Percentiles rank a stretch among this genome's conserved stretches.
These are phyloP conservation scores for Jatropha multifida DNA, from an alignment of 441 rosid genomes.

Conservation along the genomic window DNA sequence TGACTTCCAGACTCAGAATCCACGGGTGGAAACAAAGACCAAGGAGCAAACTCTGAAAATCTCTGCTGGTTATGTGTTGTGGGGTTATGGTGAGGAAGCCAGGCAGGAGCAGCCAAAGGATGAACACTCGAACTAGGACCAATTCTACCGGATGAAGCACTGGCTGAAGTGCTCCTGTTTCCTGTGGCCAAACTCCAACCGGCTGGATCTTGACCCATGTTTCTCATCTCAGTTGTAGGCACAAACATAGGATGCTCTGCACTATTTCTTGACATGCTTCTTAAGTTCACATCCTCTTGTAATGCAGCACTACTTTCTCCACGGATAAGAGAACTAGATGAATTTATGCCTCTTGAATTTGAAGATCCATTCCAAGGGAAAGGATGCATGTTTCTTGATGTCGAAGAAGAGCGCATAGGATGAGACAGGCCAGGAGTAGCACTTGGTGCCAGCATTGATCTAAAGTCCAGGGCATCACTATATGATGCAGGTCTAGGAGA, in stretches of 20 bases:
- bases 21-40: conserved; percentile 67
- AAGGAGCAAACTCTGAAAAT: conserved; percentile 56
- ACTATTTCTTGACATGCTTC: conserved; percentile 51
- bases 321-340: conserved; percentile 35
- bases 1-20: conserved; percentile 59
- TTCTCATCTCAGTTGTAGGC: conserved; percentile 52
- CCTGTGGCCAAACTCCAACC: conserved; percentile 67
- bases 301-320: conserved; percentile 48
- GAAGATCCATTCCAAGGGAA: conserved; percentile 54
- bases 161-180: conserved; percentile 37
- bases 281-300: conserved; percentile 46
- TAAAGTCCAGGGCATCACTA: conserved; percentile 44
- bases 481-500: conserved; percentile 40
- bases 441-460: conserved; percentile 39
- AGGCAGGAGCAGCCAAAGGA: conserved; percentile 46
- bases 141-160: conserved; percentile 47
- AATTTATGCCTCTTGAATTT: conserved; percentile 43
- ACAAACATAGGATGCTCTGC: conserved; percentile 53
- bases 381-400: conserved; percentile 45
- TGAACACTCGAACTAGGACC: conserved; percentile 50
- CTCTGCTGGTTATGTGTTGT: conserved; percentile 45
- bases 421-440: conserved; percentile 37
- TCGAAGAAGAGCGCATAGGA: conserved; percentile 29
- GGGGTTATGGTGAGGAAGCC: conserved; percentile 46
- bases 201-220: conserved; percentile 57